Percentiles rank a stretch among this genome's conserved stretches.
These are phyloP conservation scores for Conringia planisiliqua DNA, from an alignment of 345 rosid genomes.

Conservation along the genomic window DNA sequence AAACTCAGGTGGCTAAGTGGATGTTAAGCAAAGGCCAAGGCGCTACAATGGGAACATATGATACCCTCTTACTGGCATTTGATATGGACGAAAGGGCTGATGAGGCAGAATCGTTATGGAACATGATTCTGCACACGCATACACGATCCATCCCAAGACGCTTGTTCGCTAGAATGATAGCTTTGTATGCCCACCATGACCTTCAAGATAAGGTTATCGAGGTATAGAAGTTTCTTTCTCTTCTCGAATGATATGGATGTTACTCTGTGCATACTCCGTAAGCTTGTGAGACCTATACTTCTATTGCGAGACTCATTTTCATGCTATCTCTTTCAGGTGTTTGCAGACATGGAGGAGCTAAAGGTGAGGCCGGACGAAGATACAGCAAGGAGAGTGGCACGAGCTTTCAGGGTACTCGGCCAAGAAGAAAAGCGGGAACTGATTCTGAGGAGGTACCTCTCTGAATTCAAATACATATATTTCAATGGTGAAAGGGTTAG, in stretches of 20 bases:
- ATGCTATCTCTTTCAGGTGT: conserved; percentile 45
- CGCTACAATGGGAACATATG: conserved; percentile 80
- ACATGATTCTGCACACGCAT: conserved; percentile 68
- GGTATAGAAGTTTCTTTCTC: conserved; percentile 35
- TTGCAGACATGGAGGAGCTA: conserved; percentile 94
- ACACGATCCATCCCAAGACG: conserved; percentile 77
- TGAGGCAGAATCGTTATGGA: conserved; percentile 84
- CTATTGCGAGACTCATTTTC: background rate
- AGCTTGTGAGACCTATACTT: background rate
- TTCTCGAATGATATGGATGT: background rate
- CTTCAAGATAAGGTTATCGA: conserved; percentile 66
- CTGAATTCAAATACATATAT: conserved; percentile 70
- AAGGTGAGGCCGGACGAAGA: conserved; percentile 80
- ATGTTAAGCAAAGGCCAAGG: conserved; percentile 97
- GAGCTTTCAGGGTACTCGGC: conserved; percentile 55
- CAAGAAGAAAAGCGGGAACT: conserved; percentile 56
- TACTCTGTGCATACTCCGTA: background rate
- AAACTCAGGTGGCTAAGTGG: conserved; percentile 80
- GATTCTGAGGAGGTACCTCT: conserved; percentile 54
- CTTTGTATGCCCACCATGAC: conserved; percentile 73
- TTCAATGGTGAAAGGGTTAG: conserved; percentile 78
- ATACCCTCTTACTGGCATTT: conserved; percentile 72
- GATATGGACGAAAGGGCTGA: conserved; percentile 75
- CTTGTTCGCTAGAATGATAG: conserved; percentile 79
- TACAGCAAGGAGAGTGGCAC: conserved; percentile 57